phyloP scores from a whole-genome alignment of 345 rosid genomes.

The Fremontodendron californicum region DNA sequence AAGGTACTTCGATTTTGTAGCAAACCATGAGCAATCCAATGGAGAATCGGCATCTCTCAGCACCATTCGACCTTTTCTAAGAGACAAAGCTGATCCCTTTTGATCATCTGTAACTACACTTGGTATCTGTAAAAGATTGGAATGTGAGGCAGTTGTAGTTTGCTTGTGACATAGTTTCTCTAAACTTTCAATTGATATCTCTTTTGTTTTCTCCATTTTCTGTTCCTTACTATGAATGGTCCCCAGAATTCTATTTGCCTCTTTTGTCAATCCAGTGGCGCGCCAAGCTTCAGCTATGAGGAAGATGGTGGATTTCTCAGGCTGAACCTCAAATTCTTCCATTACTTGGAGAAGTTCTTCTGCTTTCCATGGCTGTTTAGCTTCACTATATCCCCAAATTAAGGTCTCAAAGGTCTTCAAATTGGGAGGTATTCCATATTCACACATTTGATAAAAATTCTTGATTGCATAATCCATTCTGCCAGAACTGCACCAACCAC shows the following conservation, averaged over 20 bases:
- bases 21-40: conserved; percentile 22
- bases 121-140: conserved; percentile 36
- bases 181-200: conserved; percentile 33
- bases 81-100: conserved; percentile 25
- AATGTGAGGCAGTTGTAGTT: conserved; percentile 17
- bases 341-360: conserved; percentile 55
- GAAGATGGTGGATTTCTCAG: conserved; percentile 46
- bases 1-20: conserved; percentile 35
- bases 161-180: conserved; percentile 49
- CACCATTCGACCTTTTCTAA: conserved; percentile 25
- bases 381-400: conserved; percentile 51
- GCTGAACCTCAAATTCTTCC: conserved; percentile 48
- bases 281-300: conserved; percentile 55
- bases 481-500: conserved; percentile 59
- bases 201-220: conserved; percentile 25
- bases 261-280: conserved; percentile 48
- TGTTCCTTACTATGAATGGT: conserved; percentile 26
- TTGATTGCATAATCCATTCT: conserved; percentile 49
- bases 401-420: conserved; percentile 55
- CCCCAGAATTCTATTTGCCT: conserved; percentile 41
- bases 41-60: conserved; percentile 28
- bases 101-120: conserved; percentile 16
- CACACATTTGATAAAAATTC: conserved; percentile 49
- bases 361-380: conserved; percentile 65
- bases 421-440: conserved; percentile 49